phyloP scores from a whole-genome alignment of 805 yeast genomes.

The Candida xyloterini region DNA sequence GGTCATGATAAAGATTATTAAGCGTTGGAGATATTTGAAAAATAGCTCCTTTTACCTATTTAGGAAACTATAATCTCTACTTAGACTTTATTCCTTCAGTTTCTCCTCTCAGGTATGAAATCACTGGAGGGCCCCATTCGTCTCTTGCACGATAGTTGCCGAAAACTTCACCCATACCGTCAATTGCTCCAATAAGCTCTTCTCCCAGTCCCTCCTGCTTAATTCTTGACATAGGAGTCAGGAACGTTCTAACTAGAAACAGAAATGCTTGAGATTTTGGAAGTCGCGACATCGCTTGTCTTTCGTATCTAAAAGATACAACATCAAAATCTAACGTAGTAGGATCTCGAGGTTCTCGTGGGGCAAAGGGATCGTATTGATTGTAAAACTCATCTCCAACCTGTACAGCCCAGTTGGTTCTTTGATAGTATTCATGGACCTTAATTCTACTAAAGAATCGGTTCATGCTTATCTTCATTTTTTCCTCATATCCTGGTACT shows the following conservation, averaged over 20 bases:
- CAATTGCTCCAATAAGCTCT: conserved; percentile 60
- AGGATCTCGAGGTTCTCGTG: conserved; percentile 38
- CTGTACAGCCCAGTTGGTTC: conserved; percentile 72
- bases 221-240: conserved; percentile 48
- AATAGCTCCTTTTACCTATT: background rate
- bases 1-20: conserved; percentile 3
- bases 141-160: conserved; percentile 60
- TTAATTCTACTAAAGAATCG: conserved; percentile 57
- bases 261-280: conserved; percentile 45
- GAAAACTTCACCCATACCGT: conserved; percentile 56
- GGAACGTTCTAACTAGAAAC: conserved; percentile 56
- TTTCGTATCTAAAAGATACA: conserved; percentile 56
- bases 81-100: conserved; percentile 28
- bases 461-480: conserved; percentile 62
- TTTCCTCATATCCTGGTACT: conserved; percentile 62
- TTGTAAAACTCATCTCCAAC: conserved; percentile 41
- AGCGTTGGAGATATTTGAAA: background rate
- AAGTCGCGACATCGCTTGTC: conserved; percentile 55
- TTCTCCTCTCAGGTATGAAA: conserved; percentile 38
- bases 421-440: conserved; percentile 52
- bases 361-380: conserved; percentile 42
- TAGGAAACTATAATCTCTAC: background rate
- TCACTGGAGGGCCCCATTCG: conserved; percentile 70
- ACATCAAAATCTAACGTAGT: conserved; percentile 41
- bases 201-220: conserved; percentile 42